Base-by-base conservation (phyloP, 1,284 basidiomycete species). In the Sparassis latifolia region DNA sequence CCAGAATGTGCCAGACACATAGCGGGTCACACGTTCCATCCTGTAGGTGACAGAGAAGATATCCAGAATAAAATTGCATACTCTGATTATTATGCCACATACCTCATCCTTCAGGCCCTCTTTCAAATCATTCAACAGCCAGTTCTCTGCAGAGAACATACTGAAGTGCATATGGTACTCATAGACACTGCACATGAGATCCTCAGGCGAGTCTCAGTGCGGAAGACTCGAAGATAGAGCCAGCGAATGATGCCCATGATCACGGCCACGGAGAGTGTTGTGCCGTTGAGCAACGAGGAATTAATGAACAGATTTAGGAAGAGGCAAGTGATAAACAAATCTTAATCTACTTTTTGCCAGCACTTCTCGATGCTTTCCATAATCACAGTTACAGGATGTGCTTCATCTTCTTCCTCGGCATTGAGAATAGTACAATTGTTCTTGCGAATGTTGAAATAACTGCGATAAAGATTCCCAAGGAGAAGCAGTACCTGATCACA, bases 281-380 rank as follows among this genome's bases (percentile, higher is more conserved):
- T 52, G 57, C 4, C 12, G 3, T 3, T 10, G 31, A 33, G 51
- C 45, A 47, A 66, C 58, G 37, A 42, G 51, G 10, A 20, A 7
- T 56, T 54, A n/a, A 63, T 46, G 49, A 67, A 66, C 2, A 67
- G 71, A 56, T 76, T 75, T 29, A 74, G 49, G 32, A 75, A 47
- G 1, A 74, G 52, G 3, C 70, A 65, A 3, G 68, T 63, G 50
- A 76, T 66, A 52, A 72, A 75, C 5, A 71, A 52, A 37, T 73
- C 70, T 53, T 75, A 71, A 56, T 77, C 73, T 12, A 63, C 55
- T 40, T 72, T 72, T 9, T 38, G 44, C 74, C 74, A 77, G 0
- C 65, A 64, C 37, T 46, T 52, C 50, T 77, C 69, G 45, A 76
- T 58, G 55, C 71, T 73, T 1, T 47, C 37, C 1, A 68, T 43